phyloP scores from a whole-genome alignment of 2,329 filamentous ascomycete genomes.

The Phymatotrichopsis omnivora region DNA sequence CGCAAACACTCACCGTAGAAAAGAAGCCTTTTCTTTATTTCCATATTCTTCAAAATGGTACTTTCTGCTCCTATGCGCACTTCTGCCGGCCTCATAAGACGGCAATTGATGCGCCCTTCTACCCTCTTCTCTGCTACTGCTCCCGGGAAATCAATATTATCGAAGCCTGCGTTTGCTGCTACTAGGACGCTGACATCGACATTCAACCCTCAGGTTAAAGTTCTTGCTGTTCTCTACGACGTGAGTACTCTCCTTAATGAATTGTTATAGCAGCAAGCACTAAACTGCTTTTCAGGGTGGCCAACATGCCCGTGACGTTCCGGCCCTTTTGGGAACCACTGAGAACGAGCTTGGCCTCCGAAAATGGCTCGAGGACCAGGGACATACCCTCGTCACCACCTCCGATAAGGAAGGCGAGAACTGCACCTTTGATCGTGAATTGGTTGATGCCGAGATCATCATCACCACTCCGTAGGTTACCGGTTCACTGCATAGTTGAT shows the following conservation, averaged over 20 bases:
- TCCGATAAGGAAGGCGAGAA: slow-evolving; percentile 93
- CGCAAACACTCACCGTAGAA: no score
- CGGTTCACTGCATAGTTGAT: not conserved
- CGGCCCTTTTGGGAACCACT: slow-evolving; percentile 81
- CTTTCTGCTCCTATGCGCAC: slow-evolving; percentile 19
- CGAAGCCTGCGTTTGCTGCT: slow-evolving; percentile 18
- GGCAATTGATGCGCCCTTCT: slow-evolving; percentile 22
- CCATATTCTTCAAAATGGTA: slow-evolving; percentile 23
- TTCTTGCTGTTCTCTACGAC: slow-evolving; percentile 32
- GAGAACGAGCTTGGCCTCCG: slow-evolving; percentile 97
- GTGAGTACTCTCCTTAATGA: slow-evolving; percentile 21
- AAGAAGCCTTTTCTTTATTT: no score
- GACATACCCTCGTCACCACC: slow-evolving; percentile 92
- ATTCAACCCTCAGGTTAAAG: slow-evolving; percentile 32
- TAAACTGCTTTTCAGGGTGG: slow-evolving; percentile 25
- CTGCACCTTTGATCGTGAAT: slow-evolving; percentile 89
- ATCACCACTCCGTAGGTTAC: slow-evolving; percentile 78
- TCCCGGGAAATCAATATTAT: slow-evolving; percentile 6
- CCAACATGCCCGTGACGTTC: slow-evolving; percentile 44
- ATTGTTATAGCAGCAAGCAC: not conserved
- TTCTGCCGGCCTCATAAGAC: slow-evolving; percentile 17
- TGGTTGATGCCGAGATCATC: slow-evolving; percentile 95
- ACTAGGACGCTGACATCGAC: slow-evolving; percentile 29
- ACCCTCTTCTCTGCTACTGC: slow-evolving; percentile 1
- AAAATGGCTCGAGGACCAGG: slow-evolving; percentile 95